Percentiles rank a stretch among this genome's conserved stretches.
phyloP scores from a whole-genome alignment of 768 basidiomycete genomes.

The Stropharia rugosoannulata region DNA sequence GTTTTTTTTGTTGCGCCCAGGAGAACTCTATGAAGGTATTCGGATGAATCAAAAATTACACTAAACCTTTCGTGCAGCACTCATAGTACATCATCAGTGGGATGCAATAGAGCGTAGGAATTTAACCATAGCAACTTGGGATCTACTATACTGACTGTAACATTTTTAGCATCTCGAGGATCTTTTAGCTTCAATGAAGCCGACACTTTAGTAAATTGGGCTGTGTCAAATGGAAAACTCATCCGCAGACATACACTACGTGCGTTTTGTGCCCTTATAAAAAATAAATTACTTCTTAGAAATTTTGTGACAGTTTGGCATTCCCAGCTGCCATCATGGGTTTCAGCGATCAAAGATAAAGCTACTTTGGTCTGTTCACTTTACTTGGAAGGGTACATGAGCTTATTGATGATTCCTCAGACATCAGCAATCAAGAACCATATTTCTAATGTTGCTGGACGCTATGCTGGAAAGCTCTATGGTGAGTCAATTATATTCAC shows the following conservation, averaged over 20 bases:
- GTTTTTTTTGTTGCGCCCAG: no score
- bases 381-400: no score
- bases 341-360: constrained; percentile 34
- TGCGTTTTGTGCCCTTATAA: constrained; percentile 5
- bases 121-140: no score
- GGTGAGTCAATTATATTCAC: constrained; percentile 17
- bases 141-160: constrained; percentile 2
- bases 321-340: constrained; percentile 43
- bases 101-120: no score
- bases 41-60: no score
- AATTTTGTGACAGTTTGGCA: constrained; percentile 20
- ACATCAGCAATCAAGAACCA: constrained; percentile 46
- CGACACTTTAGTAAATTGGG: constrained; percentile 40
- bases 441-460: constrained; percentile 42
- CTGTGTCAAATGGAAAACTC: constrained; percentile 35
- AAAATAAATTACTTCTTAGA: constrained; percentile 24
- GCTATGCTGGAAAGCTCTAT: constrained; percentile 46
- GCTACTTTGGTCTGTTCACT: constrained; percentile 30
- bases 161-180: constrained; percentile 15
- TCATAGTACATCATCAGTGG: no score
- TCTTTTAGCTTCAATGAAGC: constrained; percentile 32
- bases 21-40: no score
- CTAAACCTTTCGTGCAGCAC: no score
- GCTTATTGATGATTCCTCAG: constrained; percentile 14
- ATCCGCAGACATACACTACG: constrained; percentile 40